phyloP scores from a whole-genome alignment of 1,284 basidiomycete species.

The Melampsora larici-populina region DNA sequence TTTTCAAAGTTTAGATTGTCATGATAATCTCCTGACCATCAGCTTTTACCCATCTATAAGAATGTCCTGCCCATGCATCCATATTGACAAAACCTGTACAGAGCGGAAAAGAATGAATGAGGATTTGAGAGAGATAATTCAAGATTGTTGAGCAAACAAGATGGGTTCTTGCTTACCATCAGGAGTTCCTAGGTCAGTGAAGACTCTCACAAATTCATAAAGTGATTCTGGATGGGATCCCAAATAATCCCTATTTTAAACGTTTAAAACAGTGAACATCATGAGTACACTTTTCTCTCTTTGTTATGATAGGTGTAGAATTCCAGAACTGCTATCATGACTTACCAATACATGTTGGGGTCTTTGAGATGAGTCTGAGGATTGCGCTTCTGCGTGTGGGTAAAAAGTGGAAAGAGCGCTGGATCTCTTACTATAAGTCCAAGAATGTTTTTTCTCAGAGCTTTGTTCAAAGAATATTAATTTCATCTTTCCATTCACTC shows the following conservation, averaged over 20 bases:
- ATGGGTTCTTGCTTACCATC: conserved; percentile 57
- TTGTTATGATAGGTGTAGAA: no score
- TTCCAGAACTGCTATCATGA: no score
- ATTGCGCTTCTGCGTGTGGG: conserved; percentile 89
- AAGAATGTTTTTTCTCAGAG: no score
- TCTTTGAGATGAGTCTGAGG: conserved; percentile 83
- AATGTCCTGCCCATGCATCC: conserved; percentile 88
- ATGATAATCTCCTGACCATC: conserved; percentile 64
- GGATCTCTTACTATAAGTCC: conserved; percentile 53
- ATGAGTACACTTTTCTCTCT: no score
- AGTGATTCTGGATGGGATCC: conserved; percentile 81
- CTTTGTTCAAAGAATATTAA: no score
- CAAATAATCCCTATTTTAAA: conserved; percentile 69
- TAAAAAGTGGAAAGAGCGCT: conserved; percentile 69
- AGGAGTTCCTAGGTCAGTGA: conserved; percentile 82
- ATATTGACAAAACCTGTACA: background rate
- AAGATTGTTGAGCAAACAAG: no score
- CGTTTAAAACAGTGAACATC: conserved; percentile 42
- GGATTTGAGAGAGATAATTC: no score
- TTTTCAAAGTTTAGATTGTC: no score
- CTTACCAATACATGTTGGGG: conserved; percentile 72
- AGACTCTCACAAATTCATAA: conserved; percentile 84
- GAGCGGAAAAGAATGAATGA: no score
- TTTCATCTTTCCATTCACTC: no score
- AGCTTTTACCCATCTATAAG: conserved; percentile 80